Base-by-base conservation (phyloP, 441 rosid species). In the Erodium chrysanthum region DNA sequence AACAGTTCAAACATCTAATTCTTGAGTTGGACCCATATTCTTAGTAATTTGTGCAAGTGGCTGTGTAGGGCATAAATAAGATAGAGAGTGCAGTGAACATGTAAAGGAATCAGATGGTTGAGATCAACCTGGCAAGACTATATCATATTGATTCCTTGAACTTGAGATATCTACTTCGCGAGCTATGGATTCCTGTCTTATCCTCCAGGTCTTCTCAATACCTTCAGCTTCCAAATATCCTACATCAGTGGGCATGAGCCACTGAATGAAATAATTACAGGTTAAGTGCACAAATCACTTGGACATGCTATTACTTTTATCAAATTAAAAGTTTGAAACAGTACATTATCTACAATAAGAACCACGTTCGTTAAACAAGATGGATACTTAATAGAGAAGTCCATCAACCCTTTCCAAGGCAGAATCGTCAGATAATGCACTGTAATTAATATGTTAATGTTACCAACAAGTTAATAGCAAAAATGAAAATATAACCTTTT, bases 141-240 rank as follows among this genome's bases (percentile, higher is more conserved):
- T 82, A 70, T 89, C 98, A 82, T 83, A 85, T 64, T 84, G 96
- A 73, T 88, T 89, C 76, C 75, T 91, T 69, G 74, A 66, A 73
- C 96, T 91, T 64, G 72, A 71, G 61, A 84, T 68, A 73, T 79
- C 89, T 64, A 94, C 86, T 80, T 84, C 93, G 0, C 37, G 66
- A 69, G 83, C 77, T 76, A 94, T 85, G 8, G 83, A 68, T 12
- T 83, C 84, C 75, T 94, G 98, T 72, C 69, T 84, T 72, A 91
- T 73, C 72, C 84, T 81, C 91, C 89, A 87, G 66, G 96, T 86
- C 82, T 85, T 94, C 68, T 94, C 96, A 71, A 87, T 66, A 69
- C 96, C 96, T 12, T 94, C 97, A 9, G 91, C 70, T 84, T 85
- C 98, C 76, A 94, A 80, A 84, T 77, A 88, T 3, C 96, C 90